phyloP scores from a whole-genome alignment of 1,284 basidiomycete species.

The Boletellus deceptivus region DNA sequence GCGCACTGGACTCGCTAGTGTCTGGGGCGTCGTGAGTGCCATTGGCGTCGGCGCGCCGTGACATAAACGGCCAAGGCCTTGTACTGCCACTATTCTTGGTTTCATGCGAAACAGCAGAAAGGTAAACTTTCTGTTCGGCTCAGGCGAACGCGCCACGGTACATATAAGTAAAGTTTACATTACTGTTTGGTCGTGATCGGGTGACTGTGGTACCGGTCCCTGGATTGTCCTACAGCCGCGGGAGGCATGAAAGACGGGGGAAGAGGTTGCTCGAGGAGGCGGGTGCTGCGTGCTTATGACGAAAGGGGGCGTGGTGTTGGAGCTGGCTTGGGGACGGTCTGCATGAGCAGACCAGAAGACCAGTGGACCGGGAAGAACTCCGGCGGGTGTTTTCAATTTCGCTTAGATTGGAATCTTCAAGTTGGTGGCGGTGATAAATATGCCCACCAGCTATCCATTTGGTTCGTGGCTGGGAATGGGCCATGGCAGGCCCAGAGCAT shows the following conservation, averaged over 20 bases:
- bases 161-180: constrained; percentile 23
- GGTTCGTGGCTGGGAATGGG: background rate
- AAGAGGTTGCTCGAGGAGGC: background rate
- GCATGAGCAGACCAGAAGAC: background rate
- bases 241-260: constrained; percentile 13
- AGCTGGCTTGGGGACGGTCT: too few relatives aligned
- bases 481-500: background rate
- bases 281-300: background rate
- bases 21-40: background rate
- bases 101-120: constrained; percentile 6
- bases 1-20: constrained; percentile 1
- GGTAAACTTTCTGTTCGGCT: constrained; percentile 9
- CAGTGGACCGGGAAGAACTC: constrained; percentile 12
- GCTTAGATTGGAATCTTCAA: constrained; percentile 28
- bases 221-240: constrained; percentile 34
- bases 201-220: constrained; percentile 20
- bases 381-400: constrained; percentile 23
- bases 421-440: constrained; percentile 23
- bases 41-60: background rate
- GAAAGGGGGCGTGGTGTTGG: background rate
- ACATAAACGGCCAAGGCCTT: background rate
- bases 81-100: background rate
- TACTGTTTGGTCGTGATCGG: constrained; percentile 23
- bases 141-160: constrained; percentile 19
- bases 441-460: constrained; percentile 15